A percentile compares a stretch with the other conserved stretches of the same genome.
phyloP scores from a whole-genome alignment of 768 basidiomycete species.

The Mycena sanguinolenta region DNA sequence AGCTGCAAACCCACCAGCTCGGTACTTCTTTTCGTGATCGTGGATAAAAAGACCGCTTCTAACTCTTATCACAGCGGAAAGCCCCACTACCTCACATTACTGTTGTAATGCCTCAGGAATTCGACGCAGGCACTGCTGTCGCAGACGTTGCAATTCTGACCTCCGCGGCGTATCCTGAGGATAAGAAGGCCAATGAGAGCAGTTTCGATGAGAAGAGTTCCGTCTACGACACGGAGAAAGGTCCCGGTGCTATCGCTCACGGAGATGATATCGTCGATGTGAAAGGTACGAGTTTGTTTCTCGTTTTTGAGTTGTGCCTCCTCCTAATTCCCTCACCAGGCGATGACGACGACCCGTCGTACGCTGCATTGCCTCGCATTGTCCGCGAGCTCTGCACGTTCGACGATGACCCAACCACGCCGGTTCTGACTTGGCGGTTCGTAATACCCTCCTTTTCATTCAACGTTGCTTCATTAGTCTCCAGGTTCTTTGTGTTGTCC shows the following conservation, averaged over 20 bases:
- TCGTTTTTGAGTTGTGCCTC: background rate
- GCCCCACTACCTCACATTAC: background rate
- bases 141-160: conserved; percentile 28
- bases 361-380: conserved; percentile 38
- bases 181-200: conserved; percentile 18
- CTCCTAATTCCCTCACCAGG: conserved; percentile 18
- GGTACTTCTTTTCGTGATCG: conserved; percentile 8
- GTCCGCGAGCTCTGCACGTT: conserved; percentile 43
- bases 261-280: conserved; percentile 31
- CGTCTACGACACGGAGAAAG: conserved; percentile 30
- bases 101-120: conserved; percentile 29
- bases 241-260: conserved; percentile 7
- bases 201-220: conserved; percentile 33
- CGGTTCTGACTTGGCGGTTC: conserved; percentile 44
- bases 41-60: conserved; percentile 12
- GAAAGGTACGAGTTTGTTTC: conserved; percentile 26
- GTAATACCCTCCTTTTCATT: background rate
- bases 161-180: conserved; percentile 21
- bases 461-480: background rate
- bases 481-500: conserved; percentile 41
- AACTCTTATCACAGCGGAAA: conserved; percentile 3
- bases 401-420: conserved; percentile 41
- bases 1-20: background rate
- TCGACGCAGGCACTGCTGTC: conserved; percentile 20
- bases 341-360: conserved; percentile 42